A percentile compares a stretch with the other conserved stretches of the same genome.
Conservation (phyloP, 2,329 filamentous ascomycete genomes). For the Botryotinia globosa region DNA sequence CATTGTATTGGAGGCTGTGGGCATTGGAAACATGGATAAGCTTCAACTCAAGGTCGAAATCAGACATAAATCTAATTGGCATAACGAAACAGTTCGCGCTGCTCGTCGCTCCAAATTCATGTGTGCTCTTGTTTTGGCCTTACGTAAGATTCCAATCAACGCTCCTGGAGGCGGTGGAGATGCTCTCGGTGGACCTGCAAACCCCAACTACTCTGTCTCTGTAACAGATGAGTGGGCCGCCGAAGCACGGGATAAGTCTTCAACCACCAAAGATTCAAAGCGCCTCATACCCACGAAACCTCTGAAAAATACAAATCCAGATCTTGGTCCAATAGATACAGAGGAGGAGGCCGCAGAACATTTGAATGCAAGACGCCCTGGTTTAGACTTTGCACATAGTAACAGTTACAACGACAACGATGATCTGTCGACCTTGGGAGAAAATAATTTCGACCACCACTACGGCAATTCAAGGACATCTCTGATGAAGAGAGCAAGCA, state of each 20-base stretch:
- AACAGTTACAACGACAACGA: slow-evolving; percentile 38
- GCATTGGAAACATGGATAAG: slow-evolving; percentile 84
- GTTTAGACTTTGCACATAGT: slow-evolving; percentile 26
- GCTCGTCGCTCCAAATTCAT: slow-evolving; percentile 92
- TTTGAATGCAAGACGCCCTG: slow-evolving; percentile 37
- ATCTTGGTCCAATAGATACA: slow-evolving; percentile 28
- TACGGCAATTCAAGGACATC: slow-evolving; percentile 30
- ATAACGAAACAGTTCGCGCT: slow-evolving; percentile 78
- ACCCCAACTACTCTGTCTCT: slow-evolving; percentile 77
- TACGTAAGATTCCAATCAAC: slow-evolving; percentile 84
- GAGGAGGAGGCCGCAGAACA: slow-evolving; percentile 45
- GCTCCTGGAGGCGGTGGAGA: slow-evolving; percentile 71
- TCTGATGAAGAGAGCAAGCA: slow-evolving; percentile 35
- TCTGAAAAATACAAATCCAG: slow-evolving; percentile 22
- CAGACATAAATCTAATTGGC: slow-evolving; percentile 90
- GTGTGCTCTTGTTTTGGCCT: slow-evolving; percentile 81
- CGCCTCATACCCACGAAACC: slow-evolving; percentile 57
- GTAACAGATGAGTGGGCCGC: slow-evolving; percentile 68
- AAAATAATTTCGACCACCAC: slow-evolving; percentile 26
- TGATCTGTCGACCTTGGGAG: slow-evolving; percentile 13
- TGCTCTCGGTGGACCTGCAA: slow-evolving; percentile 61
- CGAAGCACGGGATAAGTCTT: slow-evolving; percentile 58
- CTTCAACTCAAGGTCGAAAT: slow-evolving; percentile 79
- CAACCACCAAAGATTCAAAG: slow-evolving; percentile 58
- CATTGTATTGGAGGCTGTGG: slow-evolving; percentile 71